Percentiles rank a stretch among this genome's conserved stretches.
Conservation (phyloP, 345 rosid genomes). For the Leavenworthia alabamica region DNA sequence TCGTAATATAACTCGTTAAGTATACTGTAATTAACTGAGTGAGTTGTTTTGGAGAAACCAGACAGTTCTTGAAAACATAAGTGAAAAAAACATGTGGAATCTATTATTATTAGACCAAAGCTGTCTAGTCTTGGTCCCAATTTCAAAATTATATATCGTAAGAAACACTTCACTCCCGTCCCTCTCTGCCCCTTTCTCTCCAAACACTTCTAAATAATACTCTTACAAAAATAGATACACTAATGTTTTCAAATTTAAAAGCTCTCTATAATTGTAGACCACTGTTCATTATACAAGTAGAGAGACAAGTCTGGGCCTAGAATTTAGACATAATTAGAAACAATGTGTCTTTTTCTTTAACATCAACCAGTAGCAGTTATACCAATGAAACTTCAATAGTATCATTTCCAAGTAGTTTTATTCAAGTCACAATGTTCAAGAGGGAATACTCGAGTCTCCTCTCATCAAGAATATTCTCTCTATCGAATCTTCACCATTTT, state of each 20-base stretch:
- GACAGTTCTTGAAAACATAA: no score
- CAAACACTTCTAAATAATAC: constrained; percentile 8
- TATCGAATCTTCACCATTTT: no score
- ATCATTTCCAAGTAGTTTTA: no score
- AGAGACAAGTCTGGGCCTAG: constrained; percentile 23
- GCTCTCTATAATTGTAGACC: not conserved
- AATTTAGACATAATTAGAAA: not conserved
- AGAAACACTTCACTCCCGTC: constrained; percentile 25
- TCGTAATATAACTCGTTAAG: no score
- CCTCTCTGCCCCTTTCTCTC: constrained; percentile 28
- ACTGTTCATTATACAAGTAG: not conserved
- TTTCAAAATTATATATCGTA: constrained; percentile 12
- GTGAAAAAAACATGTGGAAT: constrained; percentile 25
- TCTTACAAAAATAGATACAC: not conserved
- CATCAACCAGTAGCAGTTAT: not conserved
- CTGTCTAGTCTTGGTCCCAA: constrained; percentile 25
- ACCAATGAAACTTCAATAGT: not conserved
- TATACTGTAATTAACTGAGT: not conserved
- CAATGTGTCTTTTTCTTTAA: not conserved
- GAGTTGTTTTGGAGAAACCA: constrained; percentile 4
- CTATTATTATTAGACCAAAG: constrained; percentile 24
- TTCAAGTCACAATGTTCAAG: no score
- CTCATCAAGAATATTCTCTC: no score
- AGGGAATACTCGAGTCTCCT: no score
- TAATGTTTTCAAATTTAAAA: not conserved